Evolutionary conservation across 2,329 filamentous ascomycete genomes (phyloP), one percentile per base, ranked within the genome.

Genomic region (Torrubiellomyces zombiae): DNA sequence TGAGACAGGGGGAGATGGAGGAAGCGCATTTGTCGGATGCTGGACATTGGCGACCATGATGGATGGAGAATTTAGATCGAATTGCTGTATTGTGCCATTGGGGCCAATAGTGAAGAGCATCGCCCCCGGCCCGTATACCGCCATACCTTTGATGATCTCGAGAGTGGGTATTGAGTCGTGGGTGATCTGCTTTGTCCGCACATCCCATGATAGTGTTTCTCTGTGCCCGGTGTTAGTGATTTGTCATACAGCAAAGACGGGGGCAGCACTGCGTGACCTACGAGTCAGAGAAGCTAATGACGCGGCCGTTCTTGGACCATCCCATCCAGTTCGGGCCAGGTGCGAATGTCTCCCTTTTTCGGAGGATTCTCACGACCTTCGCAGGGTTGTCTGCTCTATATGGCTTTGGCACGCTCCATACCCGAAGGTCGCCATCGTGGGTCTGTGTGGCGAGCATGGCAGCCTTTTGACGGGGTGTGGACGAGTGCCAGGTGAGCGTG

Each of bases 371-470:
- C 31, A 95, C 91, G 6, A 94, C 78, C 42, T 85, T 86, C 18
- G 85, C 85, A 11, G 75, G 64, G 37, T 93, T 78, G 23, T 65
- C 70, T 39, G 66, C 51, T 46, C 73, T 63, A 47, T 75, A 58
- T 31, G 66, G 67, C 51, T 95, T 98, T 12, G 86, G 72, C 27
- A 98, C 78, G 43, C 89, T 98, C 89, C 89, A 98, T 12, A 98
- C 85, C 38, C 85, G 69, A 22, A 98, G 58, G 44, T 98, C 86
- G 12, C 89, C 86, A 44, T 94, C 85, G 25, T 77, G 67, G 4
- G 82, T 89, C 51, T 95, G 86, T 7, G 83, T 80, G 2, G 86
- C 86, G 40, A 98, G 59, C 89, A 98, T 98, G 43, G 95, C 86
- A 1, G 89, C 93, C 53, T 92, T 94, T 50, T 94, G 85, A 37